Percentiles rank a stretch among this genome's conserved stretches.
These are phyloP conservation scores for Pseudisothecium myosuroides DNA, from an alignment of 225 moss, liverwort and hornwort genomes.

Conservation along the genomic window DNA sequence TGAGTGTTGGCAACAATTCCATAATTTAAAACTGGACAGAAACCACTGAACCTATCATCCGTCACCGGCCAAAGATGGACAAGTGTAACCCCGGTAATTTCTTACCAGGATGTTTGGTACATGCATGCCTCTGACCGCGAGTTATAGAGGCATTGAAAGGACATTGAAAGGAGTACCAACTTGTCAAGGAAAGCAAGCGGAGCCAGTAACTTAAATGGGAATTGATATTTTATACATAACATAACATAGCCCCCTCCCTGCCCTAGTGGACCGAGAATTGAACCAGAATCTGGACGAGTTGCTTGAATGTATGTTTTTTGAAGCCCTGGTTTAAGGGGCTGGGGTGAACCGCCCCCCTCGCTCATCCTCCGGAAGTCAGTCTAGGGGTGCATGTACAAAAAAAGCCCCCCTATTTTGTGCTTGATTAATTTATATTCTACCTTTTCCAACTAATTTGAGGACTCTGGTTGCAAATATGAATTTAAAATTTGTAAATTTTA, in stretches of 20 bases:
- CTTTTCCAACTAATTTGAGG: too few species aligned
- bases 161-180: constrained; percentile 14
- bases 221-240: not conserved
- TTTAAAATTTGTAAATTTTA: too few species aligned
- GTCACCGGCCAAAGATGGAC: not conserved
- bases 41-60: not conserved
- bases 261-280: not conserved
- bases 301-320: not conserved
- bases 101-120: not conserved
- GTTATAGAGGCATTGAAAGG: not conserved
- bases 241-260: fast-evolving
- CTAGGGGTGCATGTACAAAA: too few species aligned
- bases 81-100: not conserved
- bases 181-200: not conserved
- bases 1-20: not conserved
- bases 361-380: too few species aligned
- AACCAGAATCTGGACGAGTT: not conserved
- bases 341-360: too few species aligned
- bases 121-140: not conserved
- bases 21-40: not conserved
- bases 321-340: not conserved
- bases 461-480: too few species aligned
- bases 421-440: too few species aligned
- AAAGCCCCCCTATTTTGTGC: too few species aligned
- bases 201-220: not conserved